These are phyloP conservation scores for Alternaria hordeiaustralica DNA, from an alignment of 2,329 filamentous ascomycete species.

Conservation along the genomic window DNA sequence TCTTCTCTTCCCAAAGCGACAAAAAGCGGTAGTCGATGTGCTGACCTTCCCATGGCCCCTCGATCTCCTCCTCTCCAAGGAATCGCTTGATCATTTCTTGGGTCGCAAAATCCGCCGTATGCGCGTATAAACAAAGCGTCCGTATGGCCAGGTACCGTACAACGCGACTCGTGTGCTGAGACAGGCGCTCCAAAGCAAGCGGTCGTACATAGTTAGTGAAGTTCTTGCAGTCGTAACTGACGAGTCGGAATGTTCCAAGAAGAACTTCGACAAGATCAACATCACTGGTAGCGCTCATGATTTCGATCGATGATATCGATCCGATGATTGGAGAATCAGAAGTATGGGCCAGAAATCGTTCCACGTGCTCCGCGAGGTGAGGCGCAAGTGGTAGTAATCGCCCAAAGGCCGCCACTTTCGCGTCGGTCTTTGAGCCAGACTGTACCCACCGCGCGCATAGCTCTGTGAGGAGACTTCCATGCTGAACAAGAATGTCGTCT, in stretches of 20 bases:
- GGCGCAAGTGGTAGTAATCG: slow-evolving; percentile 82
- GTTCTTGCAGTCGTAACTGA: slow-evolving; percentile 74
- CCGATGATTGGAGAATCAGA: slow-evolving; percentile 35
- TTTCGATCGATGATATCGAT: neutral
- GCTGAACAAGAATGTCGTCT: slow-evolving; percentile 74
- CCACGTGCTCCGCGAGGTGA: slow-evolving; percentile 76
- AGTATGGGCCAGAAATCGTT: slow-evolving; percentile 53
- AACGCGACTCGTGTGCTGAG: slow-evolving; percentile 63
- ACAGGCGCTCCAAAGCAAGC: slow-evolving; percentile 71
- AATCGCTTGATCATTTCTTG: slow-evolving; percentile 73
- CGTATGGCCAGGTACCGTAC: slow-evolving; percentile 83
- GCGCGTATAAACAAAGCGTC: slow-evolving; percentile 79
- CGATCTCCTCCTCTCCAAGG: slow-evolving; percentile 67
- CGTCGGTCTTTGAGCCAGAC: slow-evolving; percentile 46
- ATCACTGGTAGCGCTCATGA: neutral
- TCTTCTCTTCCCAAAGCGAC: slow-evolving; percentile 67
- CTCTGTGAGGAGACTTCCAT: slow-evolving; percentile 79
- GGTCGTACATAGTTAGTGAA: slow-evolving; percentile 72
- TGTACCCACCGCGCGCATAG: slow-evolving; percentile 80
- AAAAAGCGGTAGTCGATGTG: slow-evolving; percentile 80
- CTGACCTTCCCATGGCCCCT: slow-evolving; percentile 76
- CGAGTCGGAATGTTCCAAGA: slow-evolving; percentile 76
- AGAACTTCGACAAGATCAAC: slow-evolving; percentile 56
- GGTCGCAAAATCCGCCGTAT: slow-evolving; percentile 78
- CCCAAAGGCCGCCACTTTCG: slow-evolving; percentile 72